phyloP scores from a whole-genome alignment of 2,329 filamentous ascomycete genomes.

The Onygenales sp. region DNA sequence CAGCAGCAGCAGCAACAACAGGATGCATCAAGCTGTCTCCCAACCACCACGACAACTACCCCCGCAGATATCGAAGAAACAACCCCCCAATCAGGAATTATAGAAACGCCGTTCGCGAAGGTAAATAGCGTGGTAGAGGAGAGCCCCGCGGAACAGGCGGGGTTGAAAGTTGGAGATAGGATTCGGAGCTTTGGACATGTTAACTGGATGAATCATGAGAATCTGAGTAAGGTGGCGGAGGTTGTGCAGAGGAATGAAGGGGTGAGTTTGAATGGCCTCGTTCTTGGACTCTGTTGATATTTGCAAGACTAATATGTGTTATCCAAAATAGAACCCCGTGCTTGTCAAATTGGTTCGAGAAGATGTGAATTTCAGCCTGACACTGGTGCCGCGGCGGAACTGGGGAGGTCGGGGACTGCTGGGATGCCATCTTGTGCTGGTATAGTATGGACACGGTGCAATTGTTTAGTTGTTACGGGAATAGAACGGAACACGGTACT shows the following conservation, averaged over 20 bases:
- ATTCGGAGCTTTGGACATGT: constrained; percentile 80
- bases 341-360: constrained; percentile 56
- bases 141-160: constrained; percentile 76
- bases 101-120: constrained; percentile 68
- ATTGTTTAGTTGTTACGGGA: no score
- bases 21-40: constrained; percentile 1
- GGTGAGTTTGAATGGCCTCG: constrained; percentile 48
- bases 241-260: constrained; percentile 83
- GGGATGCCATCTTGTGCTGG: constrained; percentile 78
- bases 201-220: constrained; percentile 76
- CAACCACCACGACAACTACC: constrained; percentile 9
- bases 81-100: constrained; percentile 19
- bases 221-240: constrained; percentile 75
- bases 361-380: constrained; percentile 52
- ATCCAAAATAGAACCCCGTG: constrained; percentile 50
- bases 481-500: no score
- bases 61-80: constrained; percentile 10
- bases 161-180: constrained; percentile 68
- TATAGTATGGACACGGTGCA: constrained; percentile 40
- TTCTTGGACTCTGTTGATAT: background rate
- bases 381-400: constrained; percentile 63
- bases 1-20: constrained; percentile 18
- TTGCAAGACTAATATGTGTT: constrained; percentile 7
- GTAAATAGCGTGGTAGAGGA: constrained; percentile 71
- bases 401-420: constrained; percentile 89